A percentile compares a stretch with the other conserved stretches of the same genome.
Conservation (phyloP, 1,284 basidiomycete species). For the Salmacisia buchloeana region DNA sequence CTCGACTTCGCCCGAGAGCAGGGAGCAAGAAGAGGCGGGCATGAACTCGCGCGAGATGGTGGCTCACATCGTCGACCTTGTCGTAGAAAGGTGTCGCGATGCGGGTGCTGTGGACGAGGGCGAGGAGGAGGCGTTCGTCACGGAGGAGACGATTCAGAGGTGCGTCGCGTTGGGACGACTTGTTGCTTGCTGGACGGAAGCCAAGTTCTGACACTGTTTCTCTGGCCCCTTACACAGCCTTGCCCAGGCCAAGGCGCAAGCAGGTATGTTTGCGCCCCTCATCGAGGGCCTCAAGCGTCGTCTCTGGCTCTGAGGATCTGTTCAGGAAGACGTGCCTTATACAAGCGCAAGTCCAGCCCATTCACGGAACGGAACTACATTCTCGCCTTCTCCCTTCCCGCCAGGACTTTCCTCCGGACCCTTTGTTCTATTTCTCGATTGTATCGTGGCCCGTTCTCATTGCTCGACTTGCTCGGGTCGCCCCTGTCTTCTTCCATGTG, state of each 20-base stretch:
- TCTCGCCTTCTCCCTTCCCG: too few species aligned
- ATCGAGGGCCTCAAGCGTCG: constrained; percentile 41
- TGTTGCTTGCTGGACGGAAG: not conserved
- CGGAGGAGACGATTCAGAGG: constrained; percentile 35
- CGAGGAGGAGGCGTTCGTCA: constrained; percentile 20
- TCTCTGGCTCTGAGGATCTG: constrained; percentile 29
- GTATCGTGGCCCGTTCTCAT: too few species aligned
- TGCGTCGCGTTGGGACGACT: not conserved
- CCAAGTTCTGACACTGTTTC: not conserved
- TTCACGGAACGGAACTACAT: too few species aligned
- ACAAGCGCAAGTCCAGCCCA: not conserved
- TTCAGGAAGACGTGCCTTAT: not conserved
- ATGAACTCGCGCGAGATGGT: constrained; percentile 9
- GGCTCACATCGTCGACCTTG: constrained; percentile 5
- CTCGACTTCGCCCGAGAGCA: not conserved
- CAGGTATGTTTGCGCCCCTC: constrained; percentile 30
- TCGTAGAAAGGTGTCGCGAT: constrained; percentile 14
- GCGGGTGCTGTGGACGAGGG: constrained; percentile 26
- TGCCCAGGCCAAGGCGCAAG: constrained; percentile 38
- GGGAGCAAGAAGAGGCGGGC: constrained; percentile 3
- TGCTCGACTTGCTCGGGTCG: too few species aligned
- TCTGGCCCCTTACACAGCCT: constrained; percentile 16
- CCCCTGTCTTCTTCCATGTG: too few species aligned
- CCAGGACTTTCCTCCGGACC: too few species aligned
- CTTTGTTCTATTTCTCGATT: too few species aligned